Evolutionary conservation across 2,329 filamentous ascomycete genomes (phyloP).

Genomic region (Aspergillus sp.): DNA sequence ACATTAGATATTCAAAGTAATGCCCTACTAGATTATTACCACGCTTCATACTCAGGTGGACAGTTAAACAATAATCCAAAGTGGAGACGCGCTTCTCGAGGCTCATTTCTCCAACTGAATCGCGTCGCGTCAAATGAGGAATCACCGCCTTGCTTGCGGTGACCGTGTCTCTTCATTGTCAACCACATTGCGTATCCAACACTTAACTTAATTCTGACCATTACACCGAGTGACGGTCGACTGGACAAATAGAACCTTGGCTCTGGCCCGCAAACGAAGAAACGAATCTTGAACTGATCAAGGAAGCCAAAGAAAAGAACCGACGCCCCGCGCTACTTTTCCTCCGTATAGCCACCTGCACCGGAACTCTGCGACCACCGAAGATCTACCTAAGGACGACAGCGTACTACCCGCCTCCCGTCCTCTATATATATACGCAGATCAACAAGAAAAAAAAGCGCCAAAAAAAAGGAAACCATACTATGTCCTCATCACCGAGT

Average conservation of each 20-base stretch:
- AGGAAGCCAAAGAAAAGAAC: not conserved
- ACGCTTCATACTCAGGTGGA: not conserved
- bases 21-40: too few species aligned
- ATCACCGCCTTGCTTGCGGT: not conserved
- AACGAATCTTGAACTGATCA: not conserved
- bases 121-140: conserved; percentile 3
- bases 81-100: not conserved
- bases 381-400: not conserved
- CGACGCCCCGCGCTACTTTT: too few species aligned
- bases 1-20: too few species aligned
- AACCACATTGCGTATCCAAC: not conserved
- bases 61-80: not conserved
- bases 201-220: not conserved
- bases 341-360: not conserved
- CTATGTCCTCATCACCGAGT: conserved; percentile 14
- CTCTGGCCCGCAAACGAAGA: not conserved
- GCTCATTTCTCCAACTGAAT: conserved; percentile 2
- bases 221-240: not conserved
- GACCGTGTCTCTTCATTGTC: not conserved
- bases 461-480: not conserved
- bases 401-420: not conserved
- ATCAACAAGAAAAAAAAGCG: not conserved
- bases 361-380: not conserved
- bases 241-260: not conserved
- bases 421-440: not conserved